Conservation (phyloP, 345 rosid genomes). For the Luvunga scandens region DNA sequence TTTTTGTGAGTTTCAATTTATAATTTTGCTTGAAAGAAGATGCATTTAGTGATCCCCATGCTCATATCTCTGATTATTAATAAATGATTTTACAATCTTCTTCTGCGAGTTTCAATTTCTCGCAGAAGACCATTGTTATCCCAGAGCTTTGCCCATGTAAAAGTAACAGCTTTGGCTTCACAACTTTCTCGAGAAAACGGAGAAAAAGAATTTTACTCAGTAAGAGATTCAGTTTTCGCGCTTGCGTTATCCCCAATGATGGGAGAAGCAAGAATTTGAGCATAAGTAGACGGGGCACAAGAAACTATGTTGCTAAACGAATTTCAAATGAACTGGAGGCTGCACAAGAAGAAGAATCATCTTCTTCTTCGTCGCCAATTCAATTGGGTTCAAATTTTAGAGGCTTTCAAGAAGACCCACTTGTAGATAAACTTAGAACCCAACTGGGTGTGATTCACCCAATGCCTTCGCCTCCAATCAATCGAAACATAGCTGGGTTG, state of each 20-base stretch:
- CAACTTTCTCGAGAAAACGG: neutral
- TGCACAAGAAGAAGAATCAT: constrained; percentile 28
- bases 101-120: neutral
- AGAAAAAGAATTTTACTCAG: constrained; percentile 12
- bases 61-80: too few species aligned
- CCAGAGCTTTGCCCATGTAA: neutral
- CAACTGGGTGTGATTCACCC: constrained; percentile 89
- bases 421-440: constrained; percentile 84
- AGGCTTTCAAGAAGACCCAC: constrained; percentile 70
- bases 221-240: constrained; percentile 32
- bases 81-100: too few species aligned
- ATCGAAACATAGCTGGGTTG: constrained; percentile 56
- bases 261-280: constrained; percentile 18
- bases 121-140: neutral
- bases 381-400: constrained; percentile 54
- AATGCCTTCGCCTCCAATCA: constrained; percentile 84
- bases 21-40: too few species aligned
- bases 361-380: constrained; percentile 38
- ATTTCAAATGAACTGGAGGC: constrained; percentile 50
- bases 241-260: constrained; percentile 36
- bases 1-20: too few species aligned
- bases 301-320: constrained; percentile 35
- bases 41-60: too few species aligned
- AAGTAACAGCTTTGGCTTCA: neutral
- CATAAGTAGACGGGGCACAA: constrained; percentile 33